Evolutionary conservation across 73 alveolate species (phyloP), one percentile per base, ranked within the genome.

Genomic region (Tetrahymena malaccensis): DNA sequence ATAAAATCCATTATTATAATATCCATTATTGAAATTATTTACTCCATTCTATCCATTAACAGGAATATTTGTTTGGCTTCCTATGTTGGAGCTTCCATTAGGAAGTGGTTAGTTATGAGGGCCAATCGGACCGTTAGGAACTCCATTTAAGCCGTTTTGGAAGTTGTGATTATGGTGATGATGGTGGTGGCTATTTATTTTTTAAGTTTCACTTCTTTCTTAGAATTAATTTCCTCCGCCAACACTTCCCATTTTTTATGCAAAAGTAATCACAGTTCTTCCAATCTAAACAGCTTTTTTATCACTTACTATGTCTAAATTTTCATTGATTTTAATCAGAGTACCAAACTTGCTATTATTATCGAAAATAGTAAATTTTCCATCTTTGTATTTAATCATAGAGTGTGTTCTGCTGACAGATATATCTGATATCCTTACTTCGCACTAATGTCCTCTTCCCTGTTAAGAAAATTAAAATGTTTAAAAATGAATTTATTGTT

Each of bases 381-480:
- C 97, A 21, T 96, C 85, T 27, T 84, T 94, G 70, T 43, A 94
- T 93, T 96, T 96, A 34, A 96, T 94, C 50, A 95, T 94, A 1
- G 98, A 98, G 96, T 97, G 98, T 56, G 94, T 50, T 85, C 98
- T 95, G 22, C 97, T 93, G 11, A 97, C 98, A 31, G 97, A 94
- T 34, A 97, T 97, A 96, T 97, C 98, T 35, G 97, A 95, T 12
- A 97, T 97, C 94, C 99, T 97, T 11, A 97, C 98, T 44, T 97
- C 99, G 83, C 99, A 96, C 93, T 97, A 96, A 55, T 97, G 99
- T 33, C 99, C 99, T 94, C 99, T 94, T 33, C 98, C 98, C 70
- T 96, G 43, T 94, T 96, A 55, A 44, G 56, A 43, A 35, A 85
- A 89, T 25, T 25, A 70, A n/a, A 12, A n/a, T 0, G 10, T 1